Conservation (phyloP, 495 filamentous ascomycete species). For the Sabuloglossum arenarium region DNA sequence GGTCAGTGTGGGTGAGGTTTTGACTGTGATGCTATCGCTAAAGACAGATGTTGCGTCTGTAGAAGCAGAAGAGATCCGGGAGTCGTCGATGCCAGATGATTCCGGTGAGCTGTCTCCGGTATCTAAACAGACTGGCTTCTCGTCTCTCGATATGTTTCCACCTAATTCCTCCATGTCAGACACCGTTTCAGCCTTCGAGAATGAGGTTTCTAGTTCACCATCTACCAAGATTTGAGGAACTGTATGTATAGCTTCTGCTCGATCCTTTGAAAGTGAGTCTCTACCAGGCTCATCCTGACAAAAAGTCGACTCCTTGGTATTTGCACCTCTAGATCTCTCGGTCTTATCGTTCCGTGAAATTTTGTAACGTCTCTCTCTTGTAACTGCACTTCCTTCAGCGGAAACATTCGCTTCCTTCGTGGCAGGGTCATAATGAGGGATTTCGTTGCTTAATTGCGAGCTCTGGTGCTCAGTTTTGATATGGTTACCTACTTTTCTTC, state of each 20-base stretch:
- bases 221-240: neutral
- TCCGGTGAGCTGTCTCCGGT: neutral
- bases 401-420: neutral
- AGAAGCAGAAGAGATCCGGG: neutral
- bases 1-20: neutral
- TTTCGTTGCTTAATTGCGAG: neutral
- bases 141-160: neutral
- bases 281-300: neutral
- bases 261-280: neutral
- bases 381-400: neutral
- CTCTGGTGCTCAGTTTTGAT: neutral
- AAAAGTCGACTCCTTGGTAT: neutral
- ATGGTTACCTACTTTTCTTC: neutral
- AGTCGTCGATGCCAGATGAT: constrained; percentile 1
- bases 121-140: neutral
- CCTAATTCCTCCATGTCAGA: neutral
- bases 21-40: neutral
- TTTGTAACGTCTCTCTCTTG: neutral
- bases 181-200: neutral
- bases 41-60: constrained; percentile 6
- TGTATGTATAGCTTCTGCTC: neutral
- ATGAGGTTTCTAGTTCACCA: neutral
- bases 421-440: neutral
- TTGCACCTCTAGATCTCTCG: neutral
- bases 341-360: neutral